Evolutionary conservation across 2,329 filamentous ascomycete genomes (phyloP).

Genomic region (Zymoseptoria tritici): DNA sequence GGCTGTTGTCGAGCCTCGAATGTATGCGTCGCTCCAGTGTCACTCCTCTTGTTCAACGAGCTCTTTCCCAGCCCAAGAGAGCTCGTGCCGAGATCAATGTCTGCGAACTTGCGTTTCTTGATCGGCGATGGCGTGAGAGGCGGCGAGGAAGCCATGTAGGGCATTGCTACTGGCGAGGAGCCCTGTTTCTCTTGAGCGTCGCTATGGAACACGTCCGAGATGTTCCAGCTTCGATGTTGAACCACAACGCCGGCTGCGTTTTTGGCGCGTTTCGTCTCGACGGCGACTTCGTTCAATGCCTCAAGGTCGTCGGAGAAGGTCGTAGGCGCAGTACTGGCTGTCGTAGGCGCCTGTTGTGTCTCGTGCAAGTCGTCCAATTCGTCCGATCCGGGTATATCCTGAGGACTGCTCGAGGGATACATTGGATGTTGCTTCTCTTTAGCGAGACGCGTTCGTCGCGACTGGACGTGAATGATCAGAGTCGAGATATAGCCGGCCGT

Average conservation of each 20-base stretch:
- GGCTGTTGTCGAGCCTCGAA: background rate
- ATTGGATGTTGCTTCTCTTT: background rate
- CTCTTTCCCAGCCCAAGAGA: constrained; percentile 5
- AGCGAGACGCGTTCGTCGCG: background rate
- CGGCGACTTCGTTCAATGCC: constrained; percentile 40
- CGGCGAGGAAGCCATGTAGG: constrained; percentile 48
- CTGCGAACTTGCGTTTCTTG: constrained; percentile 26
- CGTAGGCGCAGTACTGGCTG: constrained; percentile 10
- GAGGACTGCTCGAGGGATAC: constrained; percentile 5
- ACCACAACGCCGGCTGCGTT: constrained; percentile 42
- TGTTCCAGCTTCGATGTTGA: constrained; percentile 44
- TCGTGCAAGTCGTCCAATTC: constrained; percentile 11
- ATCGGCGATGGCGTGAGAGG: constrained; percentile 43
- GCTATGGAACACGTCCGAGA: constrained; percentile 42
- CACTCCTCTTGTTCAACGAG: background rate
- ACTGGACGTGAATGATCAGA: background rate
- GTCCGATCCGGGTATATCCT: constrained; percentile 10
- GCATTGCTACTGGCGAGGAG: constrained; percentile 53
- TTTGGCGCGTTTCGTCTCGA: constrained; percentile 38
- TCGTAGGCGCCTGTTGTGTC: background rate
- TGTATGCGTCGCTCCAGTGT: background rate
- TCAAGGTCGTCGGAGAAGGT: constrained; percentile 24
- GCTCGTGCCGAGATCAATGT: constrained; percentile 24
- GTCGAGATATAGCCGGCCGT: background rate
- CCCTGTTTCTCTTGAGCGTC: constrained; percentile 32